Evolutionary conservation across 2,329 filamentous ascomycete species (phyloP).

Genomic region (Tolypocladium nubicola): DNA sequence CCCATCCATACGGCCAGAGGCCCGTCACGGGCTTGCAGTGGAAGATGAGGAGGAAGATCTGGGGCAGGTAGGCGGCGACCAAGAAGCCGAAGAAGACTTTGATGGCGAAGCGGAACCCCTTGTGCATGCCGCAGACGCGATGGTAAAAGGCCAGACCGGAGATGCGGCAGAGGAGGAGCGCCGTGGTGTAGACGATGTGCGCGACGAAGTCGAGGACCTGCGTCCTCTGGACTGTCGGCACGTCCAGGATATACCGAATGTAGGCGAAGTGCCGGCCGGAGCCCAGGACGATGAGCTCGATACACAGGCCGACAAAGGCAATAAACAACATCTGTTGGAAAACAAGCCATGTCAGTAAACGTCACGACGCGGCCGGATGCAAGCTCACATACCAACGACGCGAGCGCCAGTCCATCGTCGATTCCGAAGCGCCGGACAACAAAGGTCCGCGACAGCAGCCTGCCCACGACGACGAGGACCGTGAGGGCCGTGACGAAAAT

Average conservation of each 20-base stretch:
- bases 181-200: slow-evolving; percentile 40
- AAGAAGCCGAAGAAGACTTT: slow-evolving; percentile 23
- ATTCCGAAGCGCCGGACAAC: slow-evolving; percentile 25
- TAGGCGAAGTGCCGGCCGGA: slow-evolving; percentile 35
- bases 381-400: slow-evolving; percentile 20
- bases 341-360: slow-evolving; percentile 1
- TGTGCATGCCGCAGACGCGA: slow-evolving; percentile 29
- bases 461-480: slow-evolving; percentile 20
- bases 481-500: slow-evolving; percentile 24
- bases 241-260: slow-evolving; percentile 34
- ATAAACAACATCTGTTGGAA: slow-evolving; percentile 23
- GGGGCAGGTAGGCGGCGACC: slow-evolving; percentile 31
- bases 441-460: slow-evolving; percentile 23
- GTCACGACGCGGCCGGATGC: not conserved
- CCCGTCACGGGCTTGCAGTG: slow-evolving; percentile 40
- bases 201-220: slow-evolving; percentile 38
- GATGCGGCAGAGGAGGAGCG: slow-evolving; percentile 37
- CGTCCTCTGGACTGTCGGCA: slow-evolving; percentile 27
- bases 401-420: slow-evolving; percentile 25
- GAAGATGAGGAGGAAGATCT: slow-evolving; percentile 38
- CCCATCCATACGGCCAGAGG: slow-evolving; percentile 40
- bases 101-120: slow-evolving; percentile 23
- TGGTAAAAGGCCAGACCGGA: slow-evolving; percentile 42
- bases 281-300: slow-evolving; percentile 34
- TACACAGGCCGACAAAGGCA: slow-evolving; percentile 29